phyloP scores from a whole-genome alignment of 2,329 filamentous ascomycete genomes.

The Hypomyces perniciosus region DNA sequence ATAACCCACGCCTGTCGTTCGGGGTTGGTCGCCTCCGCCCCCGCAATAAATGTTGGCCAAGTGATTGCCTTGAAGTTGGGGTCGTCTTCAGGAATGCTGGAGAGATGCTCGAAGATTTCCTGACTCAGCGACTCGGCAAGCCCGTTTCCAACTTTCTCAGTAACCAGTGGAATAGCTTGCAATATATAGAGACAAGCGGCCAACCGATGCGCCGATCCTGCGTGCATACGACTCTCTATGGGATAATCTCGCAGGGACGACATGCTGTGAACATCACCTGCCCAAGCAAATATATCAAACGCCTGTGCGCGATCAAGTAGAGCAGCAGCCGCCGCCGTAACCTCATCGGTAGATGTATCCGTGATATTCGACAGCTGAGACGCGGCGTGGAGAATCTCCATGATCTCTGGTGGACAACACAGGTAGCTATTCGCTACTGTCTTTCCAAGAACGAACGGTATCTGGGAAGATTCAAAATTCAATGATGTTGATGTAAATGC shows the following conservation, averaged over 20 bases:
- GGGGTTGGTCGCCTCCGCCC: constrained; percentile 42
- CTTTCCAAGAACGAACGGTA: constrained; percentile 32
- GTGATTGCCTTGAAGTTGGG: constrained; percentile 50
- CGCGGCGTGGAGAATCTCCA: constrained; percentile 39
- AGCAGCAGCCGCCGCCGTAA: constrained; percentile 25
- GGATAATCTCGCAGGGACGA: constrained; percentile 28
- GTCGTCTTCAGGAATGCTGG: constrained; percentile 42
- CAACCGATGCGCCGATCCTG: constrained; percentile 38
- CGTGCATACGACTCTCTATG: constrained; percentile 32
- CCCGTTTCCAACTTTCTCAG: constrained; percentile 19
- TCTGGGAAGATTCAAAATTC: constrained; percentile 32
- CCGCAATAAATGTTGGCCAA: constrained; percentile 52
- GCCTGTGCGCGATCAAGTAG: constrained; percentile 33
- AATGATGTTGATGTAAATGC: constrained; percentile 33
- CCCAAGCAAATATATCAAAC: constrained; percentile 38
- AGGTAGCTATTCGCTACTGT: constrained; percentile 42
- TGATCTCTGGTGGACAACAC: constrained; percentile 39
- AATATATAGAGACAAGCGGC: constrained; percentile 42
- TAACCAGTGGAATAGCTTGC: constrained; percentile 30
- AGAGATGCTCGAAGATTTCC: constrained; percentile 43
- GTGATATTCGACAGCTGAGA: constrained; percentile 33
- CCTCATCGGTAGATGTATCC: constrained; percentile 23
- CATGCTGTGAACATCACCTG: constrained; percentile 29
- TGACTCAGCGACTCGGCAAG: constrained; percentile 30
- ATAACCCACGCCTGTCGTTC: constrained; percentile 43